Conservation (phyloP, 2,329 filamentous ascomycete genomes). For the Stromatinia cepivora region DNA sequence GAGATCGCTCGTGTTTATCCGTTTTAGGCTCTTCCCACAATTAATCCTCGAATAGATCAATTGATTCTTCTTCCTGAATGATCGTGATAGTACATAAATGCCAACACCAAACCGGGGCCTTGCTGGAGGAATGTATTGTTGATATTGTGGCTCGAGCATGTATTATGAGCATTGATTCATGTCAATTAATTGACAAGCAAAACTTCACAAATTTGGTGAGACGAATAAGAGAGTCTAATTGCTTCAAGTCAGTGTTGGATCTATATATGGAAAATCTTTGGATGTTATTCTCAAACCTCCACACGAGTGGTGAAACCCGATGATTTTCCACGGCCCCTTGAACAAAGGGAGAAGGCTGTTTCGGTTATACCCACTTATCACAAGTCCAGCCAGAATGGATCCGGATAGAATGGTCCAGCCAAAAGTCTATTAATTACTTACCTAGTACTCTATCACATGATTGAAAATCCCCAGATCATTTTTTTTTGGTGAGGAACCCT, state of each 20-base stretch:
- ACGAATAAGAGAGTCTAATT: neutral
- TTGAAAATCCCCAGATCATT: neutral
- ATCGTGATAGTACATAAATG: neutral
- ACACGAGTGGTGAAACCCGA: neutral
- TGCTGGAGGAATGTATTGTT: neutral
- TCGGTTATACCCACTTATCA: neutral
- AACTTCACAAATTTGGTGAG: neutral
- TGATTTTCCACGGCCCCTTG: neutral
- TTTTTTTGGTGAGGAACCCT: constrained; percentile 22
- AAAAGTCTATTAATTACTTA: neutral
- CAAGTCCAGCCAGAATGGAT: neutral
- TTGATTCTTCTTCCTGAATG: neutral
- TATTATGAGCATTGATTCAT: neutral
- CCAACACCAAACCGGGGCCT: neutral
- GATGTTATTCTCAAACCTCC: neutral
- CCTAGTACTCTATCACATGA: constrained; percentile 15
- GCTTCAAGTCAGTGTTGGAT: neutral
- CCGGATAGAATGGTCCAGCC: neutral
- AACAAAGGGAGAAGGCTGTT: neutral
- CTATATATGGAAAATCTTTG: constrained; percentile 4
- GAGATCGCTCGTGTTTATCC: constrained; percentile 4
- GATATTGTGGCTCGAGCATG: neutral
- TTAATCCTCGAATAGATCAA: constrained; percentile 3
- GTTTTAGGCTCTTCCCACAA: constrained; percentile 1
- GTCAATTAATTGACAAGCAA: neutral